A percentile compares a stretch with the other conserved stretches of the same genome.
Conservation (phyloP, 257 asterid genomes). For the Fraxinus anomala region DNA sequence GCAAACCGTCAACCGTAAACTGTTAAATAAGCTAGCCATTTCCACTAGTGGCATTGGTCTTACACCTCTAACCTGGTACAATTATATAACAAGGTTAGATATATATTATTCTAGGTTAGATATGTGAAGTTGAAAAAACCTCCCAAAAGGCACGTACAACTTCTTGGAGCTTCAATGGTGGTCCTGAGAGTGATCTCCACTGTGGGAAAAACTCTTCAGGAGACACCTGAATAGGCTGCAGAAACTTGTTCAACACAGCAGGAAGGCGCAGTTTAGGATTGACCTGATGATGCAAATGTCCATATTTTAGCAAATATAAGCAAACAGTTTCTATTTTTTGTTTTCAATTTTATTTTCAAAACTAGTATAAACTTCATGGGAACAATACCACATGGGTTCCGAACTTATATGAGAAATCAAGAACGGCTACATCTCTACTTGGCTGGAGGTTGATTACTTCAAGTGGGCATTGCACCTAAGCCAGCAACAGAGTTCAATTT, state of each 20-base stretch:
- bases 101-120: constrained; percentile 7
- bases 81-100: constrained; percentile 29
- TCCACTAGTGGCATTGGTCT: constrained; percentile 77
- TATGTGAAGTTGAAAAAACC: constrained; percentile 1
- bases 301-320: constrained; percentile 29
- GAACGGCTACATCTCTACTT: constrained; percentile 91
- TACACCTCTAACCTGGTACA: constrained; percentile 86
- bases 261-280: constrained; percentile 91
- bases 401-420: constrained; percentile 80
- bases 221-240: constrained; percentile 74
- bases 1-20: constrained; percentile 60
- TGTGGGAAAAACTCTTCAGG: constrained; percentile 92
- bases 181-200: constrained; percentile 97
- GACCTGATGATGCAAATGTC: constrained; percentile 52
- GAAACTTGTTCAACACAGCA: constrained; percentile 77
- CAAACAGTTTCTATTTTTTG: constrained; percentile 6
- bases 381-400: constrained; percentile 64
- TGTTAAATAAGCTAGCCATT: constrained; percentile 74
- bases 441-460: constrained; percentile 84
- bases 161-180: constrained; percentile 95
- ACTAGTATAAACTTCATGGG: background rate
- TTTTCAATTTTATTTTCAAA: background rate
- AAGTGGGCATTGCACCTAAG: constrained; percentile 92
- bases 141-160: constrained; percentile 57
- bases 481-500: constrained; percentile 16